Base-by-base conservation (phyloP, 768 basidiomycete genomes). In the Rubroboletus pulcherrimus region DNA sequence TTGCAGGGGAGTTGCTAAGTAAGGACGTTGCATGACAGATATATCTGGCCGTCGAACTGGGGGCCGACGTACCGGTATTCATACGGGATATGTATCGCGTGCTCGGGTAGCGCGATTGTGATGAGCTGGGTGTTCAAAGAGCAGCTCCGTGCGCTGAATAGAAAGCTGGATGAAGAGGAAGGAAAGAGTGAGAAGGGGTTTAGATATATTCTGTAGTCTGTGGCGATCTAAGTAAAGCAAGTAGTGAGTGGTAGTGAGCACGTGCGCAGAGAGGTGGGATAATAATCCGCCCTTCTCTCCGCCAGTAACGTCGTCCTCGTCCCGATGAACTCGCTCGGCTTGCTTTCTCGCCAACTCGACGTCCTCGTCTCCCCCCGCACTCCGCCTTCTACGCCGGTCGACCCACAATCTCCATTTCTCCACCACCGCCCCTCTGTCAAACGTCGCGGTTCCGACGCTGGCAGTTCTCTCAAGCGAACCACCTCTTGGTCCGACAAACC, bases 281-380 rank as follows among this genome's bases (percentile, higher is more conserved):
- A 41, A 42, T 38, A 55, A 29, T 11, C 24, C 10, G 15, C 53
- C 41, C 33, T 33, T 11, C 31, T 24, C 42, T 24, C 38, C 17
- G 26, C 26, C 3, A 26, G 26, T 5, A 29, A 30, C 37, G 37
- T 40, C 50, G 26, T 43, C 29, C 15, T 43, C 55, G 35, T 31
- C 44, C n/a, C 40, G 14, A 93, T 93, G 91, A 92, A 93, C 76
- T 88, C 88, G 63, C 82, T 93, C 65, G 78, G 81, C 17, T 86
- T 89, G 73, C 78, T 93, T 58, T 89, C 91, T 62, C 86, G 87
- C 67, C 86, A 90, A 71, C 84, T 91, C 78, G 89, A 93, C 75
- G 84, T 82, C 58, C 74, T 89, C 62, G 84, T 85, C 55, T 74
- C 84, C 8, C 70, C 84, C 47, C 78, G 77, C 63, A 77, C 84